Base-by-base conservation (phyloP, 2,329 filamentous ascomycete genomes). In the Fusarium keratoplasticum region DNA sequence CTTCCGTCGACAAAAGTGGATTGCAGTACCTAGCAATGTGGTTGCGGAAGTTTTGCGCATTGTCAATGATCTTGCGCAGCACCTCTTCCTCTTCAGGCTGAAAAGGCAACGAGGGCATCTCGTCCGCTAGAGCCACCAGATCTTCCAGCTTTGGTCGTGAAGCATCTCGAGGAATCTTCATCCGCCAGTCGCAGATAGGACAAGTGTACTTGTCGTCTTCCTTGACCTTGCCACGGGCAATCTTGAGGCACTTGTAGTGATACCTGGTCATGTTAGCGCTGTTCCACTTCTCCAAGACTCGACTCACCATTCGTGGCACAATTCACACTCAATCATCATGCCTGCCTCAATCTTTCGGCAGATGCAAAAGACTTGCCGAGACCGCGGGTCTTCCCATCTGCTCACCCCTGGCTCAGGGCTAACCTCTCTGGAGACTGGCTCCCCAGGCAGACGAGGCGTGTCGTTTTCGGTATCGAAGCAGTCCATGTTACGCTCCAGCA, bases 251-350 rank as follows among this genome's bases (percentile, higher is more conserved):
- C 83, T 98, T 98, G 69, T 96, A 96, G 79, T 99, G 96, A 80
- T 99, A 99, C 94, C 93, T 95, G 70, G 10, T 29, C 11, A 36
- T 38, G 62, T 76, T 40, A 68, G 66, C 38, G 61, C 54, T 52
- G 18, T 55, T 27, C 6, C 7, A 10, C 16, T 52, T 11, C 1
- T 57, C 2, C 11, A 35, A 9, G 9, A 40, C 25, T 27, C 29
- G 18, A 86, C 91, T 86, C 82, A 95, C 96, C 96, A 99, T 85
- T 99, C 96, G 79, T 98, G 96, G 83, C 96, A 99, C 42, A 98
- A 88, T 81, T 98, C 96, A 81, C 96, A 99, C 83, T 99, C 96
- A 78, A 99, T 98, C 96, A 99, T 99, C 93, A 98, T 97, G 61
- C 96, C 96, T 40, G 96, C 95, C 83, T 99, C 96, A 8, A 95